Evolutionary conservation across 2,329 filamentous ascomycete species (phyloP).

Genomic region (Microcyclospora pomicola): DNA sequence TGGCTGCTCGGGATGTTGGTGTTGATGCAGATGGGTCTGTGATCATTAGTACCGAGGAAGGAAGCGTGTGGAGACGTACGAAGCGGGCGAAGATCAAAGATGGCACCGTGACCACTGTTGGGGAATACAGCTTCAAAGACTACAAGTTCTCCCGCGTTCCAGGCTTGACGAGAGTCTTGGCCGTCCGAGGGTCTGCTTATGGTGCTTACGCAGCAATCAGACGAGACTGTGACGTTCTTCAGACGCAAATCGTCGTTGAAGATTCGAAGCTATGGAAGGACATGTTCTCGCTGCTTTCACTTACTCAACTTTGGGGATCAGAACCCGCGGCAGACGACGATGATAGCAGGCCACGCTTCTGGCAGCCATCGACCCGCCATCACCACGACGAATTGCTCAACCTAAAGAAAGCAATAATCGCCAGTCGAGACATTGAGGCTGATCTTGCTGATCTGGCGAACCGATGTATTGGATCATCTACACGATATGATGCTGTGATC

Average conservation of each 20-base stretch:
- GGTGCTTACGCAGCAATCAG: constrained; percentile 82
- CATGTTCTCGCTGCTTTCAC: constrained; percentile 53
- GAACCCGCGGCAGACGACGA: constrained; percentile 22
- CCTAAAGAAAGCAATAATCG: constrained; percentile 44
- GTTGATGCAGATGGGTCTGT: constrained; percentile 89
- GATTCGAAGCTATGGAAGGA: constrained; percentile 62
- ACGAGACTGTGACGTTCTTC: constrained; percentile 70
- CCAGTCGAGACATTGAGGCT: constrained; percentile 50
- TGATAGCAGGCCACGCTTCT: constrained; percentile 33
- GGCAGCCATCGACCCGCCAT: constrained; percentile 23
- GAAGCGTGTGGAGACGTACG: constrained; percentile 82
- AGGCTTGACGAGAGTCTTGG: constrained; percentile 69
- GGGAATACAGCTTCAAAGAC: constrained; percentile 59
- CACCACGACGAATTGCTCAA: constrained; percentile 31
- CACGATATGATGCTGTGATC: constrained; percentile 31
- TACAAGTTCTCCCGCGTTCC: constrained; percentile 92
- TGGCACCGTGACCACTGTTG: constrained; percentile 33
- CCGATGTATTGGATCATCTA: constrained; percentile 22
- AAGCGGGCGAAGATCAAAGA: constrained; percentile 71
- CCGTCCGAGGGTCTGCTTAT: constrained; percentile 75
- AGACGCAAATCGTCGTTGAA: constrained; percentile 53
- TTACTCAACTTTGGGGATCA: constrained; percentile 41
- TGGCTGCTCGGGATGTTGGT: constrained; percentile 73
- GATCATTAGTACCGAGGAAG: constrained; percentile 82
- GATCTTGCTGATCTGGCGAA: constrained; percentile 43